Base-by-base conservation (phyloP, 129 eudicot genomes). In the Erigeron canadensis region DNA sequence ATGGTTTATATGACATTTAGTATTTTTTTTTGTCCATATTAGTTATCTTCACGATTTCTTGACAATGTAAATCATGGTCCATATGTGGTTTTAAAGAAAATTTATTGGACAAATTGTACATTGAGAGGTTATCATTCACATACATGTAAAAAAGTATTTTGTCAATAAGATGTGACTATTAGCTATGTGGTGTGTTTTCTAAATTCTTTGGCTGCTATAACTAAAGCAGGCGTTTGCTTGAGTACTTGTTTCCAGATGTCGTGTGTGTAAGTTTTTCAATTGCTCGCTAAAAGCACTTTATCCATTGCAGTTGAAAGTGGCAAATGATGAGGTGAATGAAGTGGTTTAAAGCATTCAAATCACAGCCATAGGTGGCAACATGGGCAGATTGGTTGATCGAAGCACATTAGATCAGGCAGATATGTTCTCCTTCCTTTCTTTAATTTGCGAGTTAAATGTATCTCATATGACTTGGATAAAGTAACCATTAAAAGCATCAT, bases 91-190 rank as follows among this genome's bases (percentile, higher is more conserved):
- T 61, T 66, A 65, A 61, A 55, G 15, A 40, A 54, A n/a, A 44
- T 28, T 70, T 47, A 23, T 66, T 47, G 78, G 69, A 71, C 54
- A 67, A 16, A 71, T 56, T 37, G 72, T 70, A 74, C 75, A 48
- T 37, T 13, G 28, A 12, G 72, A 75, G 75, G 59, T 65, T 64
- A 51, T 41, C 58, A 6, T 50, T 6, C 23, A 15, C 70, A 71
- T 70, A 79, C 87, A 34, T 79, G 81, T 79, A 74, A 70, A 66
- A 28, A 19, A 39, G 39, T 22, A 54, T 8, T 46, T 44, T 64
- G 45, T 50, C 45, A 45, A 18, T 43, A 44, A 54, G 6, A 64
- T 65, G 21, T n/a, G 69, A 58, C 19, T 67, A 43, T 43, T 6
- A 43, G 6, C 53, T 46, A n/a, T 46, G 15, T n/a, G 53, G 56